Evolutionary conservation across 2,329 filamentous ascomycete genomes (phyloP).

Genomic region (Gaeumannomyces tritici): DNA sequence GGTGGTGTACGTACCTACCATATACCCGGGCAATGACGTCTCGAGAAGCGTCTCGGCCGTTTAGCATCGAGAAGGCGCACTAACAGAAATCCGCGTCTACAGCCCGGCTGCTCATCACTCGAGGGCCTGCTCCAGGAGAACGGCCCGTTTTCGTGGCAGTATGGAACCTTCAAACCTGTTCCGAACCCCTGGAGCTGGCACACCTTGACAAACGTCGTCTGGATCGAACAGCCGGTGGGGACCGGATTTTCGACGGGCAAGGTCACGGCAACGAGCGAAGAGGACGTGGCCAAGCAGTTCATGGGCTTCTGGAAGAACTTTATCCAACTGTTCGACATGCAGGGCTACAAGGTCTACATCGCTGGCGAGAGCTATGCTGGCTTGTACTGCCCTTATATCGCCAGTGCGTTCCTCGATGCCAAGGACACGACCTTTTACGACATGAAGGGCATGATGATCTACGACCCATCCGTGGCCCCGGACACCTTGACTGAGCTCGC

Average conservation of each 20-base stretch:
- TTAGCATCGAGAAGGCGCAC: not conserved
- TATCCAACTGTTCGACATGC: constrained; percentile 53
- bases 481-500: constrained; percentile 29
- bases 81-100: not conserved
- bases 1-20: constrained; percentile 26
- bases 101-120: constrained; percentile 47
- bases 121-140: constrained; percentile 65
- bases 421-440: constrained; percentile 56
- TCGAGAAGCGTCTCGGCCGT: not conserved
- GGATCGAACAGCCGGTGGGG: constrained; percentile 55
- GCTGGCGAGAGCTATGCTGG: constrained; percentile 60
- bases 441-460: constrained; percentile 56
- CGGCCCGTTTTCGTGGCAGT: constrained; percentile 59
- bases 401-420: constrained; percentile 57
- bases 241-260: constrained; percentile 59
- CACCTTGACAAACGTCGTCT: constrained; percentile 65
- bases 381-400: constrained; percentile 57
- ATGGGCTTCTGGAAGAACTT: constrained; percentile 70
- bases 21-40: too few relatives aligned
- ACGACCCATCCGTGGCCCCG: constrained; percentile 47
- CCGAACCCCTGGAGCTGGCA: constrained; percentile 61
- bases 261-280: constrained; percentile 51
- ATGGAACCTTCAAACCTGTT: constrained; percentile 53
- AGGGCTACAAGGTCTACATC: constrained; percentile 58
- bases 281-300: constrained; percentile 58